Evolutionary conservation across 2,329 filamentous ascomycete genomes (phyloP).

Genomic region (Penicillium brasilianum): DNA sequence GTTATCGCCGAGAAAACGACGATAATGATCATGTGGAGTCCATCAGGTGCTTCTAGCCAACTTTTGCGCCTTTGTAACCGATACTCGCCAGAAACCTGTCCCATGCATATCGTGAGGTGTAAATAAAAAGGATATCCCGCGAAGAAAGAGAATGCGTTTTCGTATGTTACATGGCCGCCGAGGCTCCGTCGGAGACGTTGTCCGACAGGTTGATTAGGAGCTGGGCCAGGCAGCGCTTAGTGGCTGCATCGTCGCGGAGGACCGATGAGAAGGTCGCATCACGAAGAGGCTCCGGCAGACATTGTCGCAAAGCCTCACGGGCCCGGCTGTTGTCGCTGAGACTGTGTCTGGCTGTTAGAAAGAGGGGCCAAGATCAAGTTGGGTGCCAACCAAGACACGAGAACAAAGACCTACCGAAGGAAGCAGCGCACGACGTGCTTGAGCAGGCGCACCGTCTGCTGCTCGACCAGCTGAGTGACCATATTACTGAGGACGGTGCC

Average conservation of each 20-base stretch:
- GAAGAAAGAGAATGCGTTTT: constrained; percentile 42
- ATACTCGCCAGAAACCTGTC: constrained; percentile 48
- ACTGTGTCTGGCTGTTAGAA: constrained; percentile 52
- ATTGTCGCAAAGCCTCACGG: constrained; percentile 91
- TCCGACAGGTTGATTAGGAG: constrained; percentile 95
- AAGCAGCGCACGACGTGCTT: constrained; percentile 99
- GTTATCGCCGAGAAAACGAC: constrained; percentile 17
- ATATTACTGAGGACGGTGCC: constrained; percentile 98
- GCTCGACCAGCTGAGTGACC: constrained; percentile 96
- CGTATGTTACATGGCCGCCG: constrained; percentile 47
- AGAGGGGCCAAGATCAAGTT: neutral
- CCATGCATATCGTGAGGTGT: constrained; percentile 49
- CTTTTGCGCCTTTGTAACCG: constrained; percentile 46
- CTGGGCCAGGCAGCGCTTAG: constrained; percentile 96
- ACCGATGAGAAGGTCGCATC: constrained; percentile 97
- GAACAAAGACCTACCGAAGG: constrained; percentile 69
- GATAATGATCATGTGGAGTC: constrained; percentile 15
- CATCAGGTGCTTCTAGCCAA: constrained; percentile 31
- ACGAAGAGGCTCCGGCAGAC: constrained; percentile 95
- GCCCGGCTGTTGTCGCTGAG: constrained; percentile 95
- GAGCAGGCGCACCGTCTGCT: constrained; percentile 91
- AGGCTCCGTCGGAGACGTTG: constrained; percentile 67
- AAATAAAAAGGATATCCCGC: constrained; percentile 37
- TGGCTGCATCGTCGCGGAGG: constrained; percentile 93
- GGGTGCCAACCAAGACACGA: neutral